Conservation (phyloP, 352 stramenopile species). For the Phytophthora fragariae region DNA sequence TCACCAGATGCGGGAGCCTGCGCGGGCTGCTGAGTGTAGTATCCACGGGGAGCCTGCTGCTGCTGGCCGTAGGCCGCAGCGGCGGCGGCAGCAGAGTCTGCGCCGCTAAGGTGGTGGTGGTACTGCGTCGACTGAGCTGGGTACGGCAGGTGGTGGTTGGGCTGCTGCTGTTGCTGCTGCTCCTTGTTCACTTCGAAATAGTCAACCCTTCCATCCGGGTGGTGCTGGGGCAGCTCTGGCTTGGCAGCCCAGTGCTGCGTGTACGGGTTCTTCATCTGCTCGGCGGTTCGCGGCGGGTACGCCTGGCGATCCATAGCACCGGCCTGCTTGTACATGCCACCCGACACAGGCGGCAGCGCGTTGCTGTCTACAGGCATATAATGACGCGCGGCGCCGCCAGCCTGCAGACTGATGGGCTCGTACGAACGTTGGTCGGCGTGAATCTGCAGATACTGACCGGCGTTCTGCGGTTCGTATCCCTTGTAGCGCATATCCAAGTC, state of each 20-base stretch:
- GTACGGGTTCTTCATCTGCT: conserved; percentile 68
- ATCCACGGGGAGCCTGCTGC: conserved; percentile 43
- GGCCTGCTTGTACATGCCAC: conserved; percentile 54
- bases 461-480: conserved; percentile 59
- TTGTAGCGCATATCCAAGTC: conserved; percentile 87
- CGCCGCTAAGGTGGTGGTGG: conserved; percentile 72
- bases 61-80: conserved; percentile 65
- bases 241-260: conserved; percentile 72
- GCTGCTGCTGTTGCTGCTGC: conserved; percentile 40
- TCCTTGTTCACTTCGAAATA: conserved; percentile 85
- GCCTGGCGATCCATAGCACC: conserved; percentile 51
- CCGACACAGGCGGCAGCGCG: conserved; percentile 54
- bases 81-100: conserved; percentile 64
- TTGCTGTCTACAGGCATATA: conserved; percentile 60
- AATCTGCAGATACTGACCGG: conserved; percentile 76
- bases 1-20: conserved; percentile 32
- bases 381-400: conserved; percentile 44
- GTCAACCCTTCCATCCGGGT: conserved; percentile 54
- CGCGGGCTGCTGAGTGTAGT: conserved; percentile 63
- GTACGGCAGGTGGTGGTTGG: conserved; percentile 61
- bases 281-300: conserved; percentile 28
- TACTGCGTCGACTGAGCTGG: conserved; percentile 61
- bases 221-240: conserved; percentile 49
- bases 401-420: conserved; percentile 70
- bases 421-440: conserved; percentile 81